Evolutionary conservation across 2,329 filamentous ascomycete genomes (phyloP).

Genomic region (Periconia sp.): DNA sequence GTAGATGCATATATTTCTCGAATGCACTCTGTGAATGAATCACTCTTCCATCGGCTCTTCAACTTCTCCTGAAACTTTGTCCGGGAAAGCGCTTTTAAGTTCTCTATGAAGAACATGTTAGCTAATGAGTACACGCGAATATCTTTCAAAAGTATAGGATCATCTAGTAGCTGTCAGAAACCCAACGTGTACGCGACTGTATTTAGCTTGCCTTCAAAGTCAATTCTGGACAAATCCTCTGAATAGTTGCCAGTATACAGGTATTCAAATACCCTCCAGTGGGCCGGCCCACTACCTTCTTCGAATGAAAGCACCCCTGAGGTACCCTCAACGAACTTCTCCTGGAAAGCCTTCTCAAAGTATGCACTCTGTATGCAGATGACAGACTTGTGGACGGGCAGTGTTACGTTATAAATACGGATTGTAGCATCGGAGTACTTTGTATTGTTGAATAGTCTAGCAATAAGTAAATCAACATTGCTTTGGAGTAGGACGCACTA

Average conservation of each 20-base stretch:
- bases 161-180: constrained; percentile 7
- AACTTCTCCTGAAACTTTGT: constrained; percentile 13
- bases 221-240: background rate
- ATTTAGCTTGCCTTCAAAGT: background rate
- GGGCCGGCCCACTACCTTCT: constrained; percentile 9
- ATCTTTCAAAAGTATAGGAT: constrained; percentile 12
- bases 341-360: constrained; percentile 16
- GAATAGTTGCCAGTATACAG: constrained; percentile 17
- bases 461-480: background rate
- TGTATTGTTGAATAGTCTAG: constrained; percentile 15
- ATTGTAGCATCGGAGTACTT: constrained; percentile 16
- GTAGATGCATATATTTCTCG: constrained; percentile 18
- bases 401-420: constrained; percentile 7
- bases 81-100: constrained; percentile 11
- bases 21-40: constrained; percentile 15
- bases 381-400: constrained; percentile 13
- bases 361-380: constrained; percentile 21
- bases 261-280: constrained; percentile 22
- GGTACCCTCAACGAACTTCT: constrained; percentile 14
- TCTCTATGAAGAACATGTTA: constrained; percentile 18
- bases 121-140: constrained; percentile 15
- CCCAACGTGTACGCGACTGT: background rate
- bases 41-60: constrained; percentile 7
- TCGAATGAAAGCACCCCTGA: constrained; percentile 11
- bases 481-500: too few species aligned